Evolutionary conservation across 2,329 filamentous ascomycete species (phyloP).

Genomic region (Eurotiales sp.): DNA sequence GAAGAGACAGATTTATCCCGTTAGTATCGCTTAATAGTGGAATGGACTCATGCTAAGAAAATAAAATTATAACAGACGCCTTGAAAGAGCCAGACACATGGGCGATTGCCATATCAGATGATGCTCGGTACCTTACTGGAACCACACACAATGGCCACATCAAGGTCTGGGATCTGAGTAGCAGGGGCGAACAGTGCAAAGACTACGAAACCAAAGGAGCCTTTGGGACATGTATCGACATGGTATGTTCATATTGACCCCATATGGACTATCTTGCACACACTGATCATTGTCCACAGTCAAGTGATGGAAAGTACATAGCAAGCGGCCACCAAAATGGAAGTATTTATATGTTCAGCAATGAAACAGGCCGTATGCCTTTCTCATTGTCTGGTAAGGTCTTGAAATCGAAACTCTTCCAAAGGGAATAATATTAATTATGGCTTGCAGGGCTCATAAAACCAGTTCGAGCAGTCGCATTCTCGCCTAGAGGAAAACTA

Average conservation of each 20-base stretch:
- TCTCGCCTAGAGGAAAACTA: slow-evolving; percentile 79
- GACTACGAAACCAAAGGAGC: slow-evolving; percentile 90
- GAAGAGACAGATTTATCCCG: slow-evolving; percentile 46
- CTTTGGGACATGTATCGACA: slow-evolving; percentile 83
- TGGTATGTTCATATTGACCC: slow-evolving; percentile 46
- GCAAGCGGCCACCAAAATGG: slow-evolving; percentile 93
- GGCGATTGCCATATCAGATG: slow-evolving; percentile 80
- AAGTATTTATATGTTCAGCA: slow-evolving; percentile 90
- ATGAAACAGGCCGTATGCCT: slow-evolving; percentile 76
- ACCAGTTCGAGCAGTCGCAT: slow-evolving; percentile 78
- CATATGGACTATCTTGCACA: neutral
- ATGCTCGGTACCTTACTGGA: slow-evolving; percentile 79
- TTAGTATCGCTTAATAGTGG: slow-evolving; percentile 20
- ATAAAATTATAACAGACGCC: slow-evolving; percentile 30
- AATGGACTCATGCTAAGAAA: slow-evolving; percentile 5
- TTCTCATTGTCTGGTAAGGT: slow-evolving; percentile 77
- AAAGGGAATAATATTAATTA: neutral
- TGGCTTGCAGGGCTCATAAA: slow-evolving; percentile 67
- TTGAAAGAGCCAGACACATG: slow-evolving; percentile 69
- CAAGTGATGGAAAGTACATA: slow-evolving; percentile 73
- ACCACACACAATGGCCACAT: slow-evolving; percentile 85
- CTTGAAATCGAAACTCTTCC: neutral
- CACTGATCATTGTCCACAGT: slow-evolving; percentile 37
- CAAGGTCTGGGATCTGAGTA: slow-evolving; percentile 75
- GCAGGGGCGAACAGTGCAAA: slow-evolving; percentile 60